Percentiles rank a stretch among this genome's conserved stretches.
These are phyloP conservation scores for Raphidocelis subcapitata DNA, from an alignment of 139 green algal species.

Conservation along the genomic window DNA sequence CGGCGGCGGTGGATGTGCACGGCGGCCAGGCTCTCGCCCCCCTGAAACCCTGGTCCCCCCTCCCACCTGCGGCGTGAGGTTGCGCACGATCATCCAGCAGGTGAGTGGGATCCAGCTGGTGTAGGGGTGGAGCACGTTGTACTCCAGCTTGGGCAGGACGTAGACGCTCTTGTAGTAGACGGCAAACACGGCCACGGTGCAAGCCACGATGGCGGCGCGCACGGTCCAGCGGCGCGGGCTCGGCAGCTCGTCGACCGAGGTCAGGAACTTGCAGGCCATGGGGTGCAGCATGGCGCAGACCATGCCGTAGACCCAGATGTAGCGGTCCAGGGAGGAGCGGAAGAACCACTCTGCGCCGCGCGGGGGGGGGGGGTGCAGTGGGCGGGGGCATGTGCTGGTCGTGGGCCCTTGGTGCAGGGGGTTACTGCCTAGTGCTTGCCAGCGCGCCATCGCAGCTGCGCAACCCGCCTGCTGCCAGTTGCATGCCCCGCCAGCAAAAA, in stretches of 20 bases:
- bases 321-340: constrained; percentile 89
- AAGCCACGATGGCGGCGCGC: constrained; percentile 34
- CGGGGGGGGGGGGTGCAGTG: neutral
- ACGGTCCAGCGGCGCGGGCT: constrained; percentile 23
- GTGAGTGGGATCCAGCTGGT: constrained; percentile 97
- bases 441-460: too few relatives aligned
- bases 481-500: neutral
- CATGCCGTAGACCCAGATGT: constrained; percentile 98
- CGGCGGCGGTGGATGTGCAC: too few relatives aligned
- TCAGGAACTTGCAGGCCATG: constrained; percentile 33
- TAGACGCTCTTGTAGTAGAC: constrained; percentile 55
- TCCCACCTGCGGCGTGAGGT: constrained; percentile 62
- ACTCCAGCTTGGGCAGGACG: constrained; percentile 84
- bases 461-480: too few relatives aligned
- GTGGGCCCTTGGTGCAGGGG: too few relatives aligned
- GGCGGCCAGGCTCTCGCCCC: too few relatives aligned
- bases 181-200: neutral
- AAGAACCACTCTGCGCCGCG: constrained; percentile 85
- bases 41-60: too few relatives aligned
- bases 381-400: too few relatives aligned
- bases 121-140: constrained; percentile 96
- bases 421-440: too few relatives aligned
- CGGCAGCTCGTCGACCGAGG: constrained; percentile 55
- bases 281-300: constrained; percentile 86
- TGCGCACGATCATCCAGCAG: constrained; percentile 81